A percentile compares a stretch with the other conserved stretches of the same genome.
Conservation (phyloP, 345 rosid species). For the Lagerstroemia speciosa region DNA sequence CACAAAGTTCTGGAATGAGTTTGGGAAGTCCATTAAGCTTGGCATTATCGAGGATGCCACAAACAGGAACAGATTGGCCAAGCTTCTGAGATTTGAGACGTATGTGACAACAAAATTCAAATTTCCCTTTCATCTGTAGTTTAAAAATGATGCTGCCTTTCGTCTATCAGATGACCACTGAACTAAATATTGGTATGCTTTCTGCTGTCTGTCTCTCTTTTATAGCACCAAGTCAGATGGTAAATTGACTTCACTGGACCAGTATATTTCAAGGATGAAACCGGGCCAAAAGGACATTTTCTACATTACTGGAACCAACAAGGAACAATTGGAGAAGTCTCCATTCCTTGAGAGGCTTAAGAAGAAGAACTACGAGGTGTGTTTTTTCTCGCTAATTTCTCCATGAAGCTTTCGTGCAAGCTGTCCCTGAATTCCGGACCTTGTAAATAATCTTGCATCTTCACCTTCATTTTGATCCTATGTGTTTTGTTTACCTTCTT, state of each 20-base stretch:
- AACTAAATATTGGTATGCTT: slow-evolving; percentile 1
- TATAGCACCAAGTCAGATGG: slow-evolving; percentile 90
- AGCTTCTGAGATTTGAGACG: slow-evolving; percentile 54
- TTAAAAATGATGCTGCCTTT: neutral
- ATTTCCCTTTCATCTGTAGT: neutral
- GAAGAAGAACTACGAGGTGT: slow-evolving; percentile 86
- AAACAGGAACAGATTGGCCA: slow-evolving; percentile 88
- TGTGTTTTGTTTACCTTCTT: neutral
- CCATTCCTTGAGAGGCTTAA: slow-evolving; percentile 95
- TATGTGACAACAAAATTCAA: neutral
- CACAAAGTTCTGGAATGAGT: slow-evolving; percentile 90
- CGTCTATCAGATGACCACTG: neutral
- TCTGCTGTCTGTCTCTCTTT: neutral
- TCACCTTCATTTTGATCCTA: neutral
- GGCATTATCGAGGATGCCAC: slow-evolving; percentile 94
- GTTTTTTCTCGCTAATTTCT: neutral
- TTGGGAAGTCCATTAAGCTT: slow-evolving; percentile 92
- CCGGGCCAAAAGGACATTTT: slow-evolving; percentile 79
- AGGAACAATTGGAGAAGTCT: slow-evolving; percentile 87
- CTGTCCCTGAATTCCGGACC: neutral
- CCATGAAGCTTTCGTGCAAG: neutral
- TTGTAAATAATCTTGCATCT: neutral
- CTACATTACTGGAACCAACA: slow-evolving; percentile 91
- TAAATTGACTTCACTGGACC: slow-evolving; percentile 82
- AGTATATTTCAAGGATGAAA: slow-evolving; percentile 58